Conservation (phyloP, 371 early-diverging fungal genomes). For the Mucor sp. region DNA sequence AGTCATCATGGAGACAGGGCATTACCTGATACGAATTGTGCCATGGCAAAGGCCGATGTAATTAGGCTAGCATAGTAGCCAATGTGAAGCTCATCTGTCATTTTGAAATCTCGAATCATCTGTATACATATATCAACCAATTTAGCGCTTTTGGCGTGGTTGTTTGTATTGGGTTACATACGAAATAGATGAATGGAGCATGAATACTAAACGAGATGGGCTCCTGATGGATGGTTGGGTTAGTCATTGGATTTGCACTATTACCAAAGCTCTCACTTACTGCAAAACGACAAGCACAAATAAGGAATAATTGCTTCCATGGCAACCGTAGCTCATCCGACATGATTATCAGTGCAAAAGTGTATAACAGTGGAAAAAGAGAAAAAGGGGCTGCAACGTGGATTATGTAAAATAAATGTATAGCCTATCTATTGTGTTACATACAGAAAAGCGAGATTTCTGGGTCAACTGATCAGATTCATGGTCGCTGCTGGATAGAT, state of each 20-base stretch:
- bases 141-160: conserved; percentile 12
- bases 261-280: conserved; percentile 13
- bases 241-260: not conserved
- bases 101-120: conserved; percentile 64
- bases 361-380: not conserved
- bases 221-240: conserved; percentile 41
- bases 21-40: conserved; percentile 59
- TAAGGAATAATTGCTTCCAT: conserved; percentile 54
- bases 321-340: conserved; percentile 45
- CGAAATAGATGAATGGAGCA: conserved; percentile 58
- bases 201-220: conserved; percentile 61
- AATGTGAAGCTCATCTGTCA: conserved; percentile 55
- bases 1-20: not conserved
- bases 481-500: not conserved
- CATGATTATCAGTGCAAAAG: not conserved
- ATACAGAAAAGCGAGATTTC: not conserved
- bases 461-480: not conserved
- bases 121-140: conserved; percentile 13
- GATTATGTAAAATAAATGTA: not conserved
- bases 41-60: conserved; percentile 62
- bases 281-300: conserved; percentile 52
- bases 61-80: conserved; percentile 70
- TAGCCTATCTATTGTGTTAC: not conserved
- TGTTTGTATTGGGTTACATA: conserved; percentile 12
- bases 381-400: not conserved